Conservation (phyloP, 208 protist genomes). For the Crithidia brevicula region DNA sequence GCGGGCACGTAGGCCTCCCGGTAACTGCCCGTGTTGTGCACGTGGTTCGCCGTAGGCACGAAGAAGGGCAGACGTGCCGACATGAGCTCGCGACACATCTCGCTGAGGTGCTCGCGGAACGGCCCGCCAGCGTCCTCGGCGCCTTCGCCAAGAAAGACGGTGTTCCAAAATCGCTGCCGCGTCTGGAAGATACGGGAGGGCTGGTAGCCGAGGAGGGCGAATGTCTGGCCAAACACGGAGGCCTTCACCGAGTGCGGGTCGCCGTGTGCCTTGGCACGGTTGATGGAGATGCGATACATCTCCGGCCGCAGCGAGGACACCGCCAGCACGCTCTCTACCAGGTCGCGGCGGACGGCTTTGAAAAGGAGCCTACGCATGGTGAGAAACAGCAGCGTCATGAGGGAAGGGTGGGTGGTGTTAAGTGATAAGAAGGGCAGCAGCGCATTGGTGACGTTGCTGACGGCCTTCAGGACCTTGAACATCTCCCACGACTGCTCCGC, state of each 20-base stretch:
- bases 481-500: slow-evolving; percentile 47
- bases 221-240: slow-evolving; percentile 92
- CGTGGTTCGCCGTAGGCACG: slow-evolving; percentile 90
- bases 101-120: slow-evolving; percentile 92
- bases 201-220: slow-evolving; percentile 63
- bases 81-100: slow-evolving; percentile 94
- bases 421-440: slow-evolving; percentile 82
- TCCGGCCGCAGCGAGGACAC: slow-evolving; percentile 81
- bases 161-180: slow-evolving; percentile 88
- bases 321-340: slow-evolving; percentile 71
- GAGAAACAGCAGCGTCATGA: slow-evolving; percentile 71
- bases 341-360: slow-evolving; percentile 51
- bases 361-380: slow-evolving; percentile 73
- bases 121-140: slow-evolving; percentile 94
- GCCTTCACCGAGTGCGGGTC: slow-evolving; percentile 42
- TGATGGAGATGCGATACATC: slow-evolving; percentile 86
- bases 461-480: slow-evolving; percentile 66
- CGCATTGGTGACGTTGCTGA: slow-evolving; percentile 73
- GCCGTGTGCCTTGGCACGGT: slow-evolving; percentile 67
- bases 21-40: slow-evolving; percentile 83
- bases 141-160: slow-evolving; percentile 92
- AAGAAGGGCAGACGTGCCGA: slow-evolving; percentile 82
- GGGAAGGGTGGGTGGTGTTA: slow-evolving; percentile 45
- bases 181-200: slow-evolving; percentile 85
- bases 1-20: slow-evolving; percentile 91